Evolutionary conservation across 2,329 filamentous ascomycete genomes (phyloP).

Genomic region (Colletotrichum zoysiae): DNA sequence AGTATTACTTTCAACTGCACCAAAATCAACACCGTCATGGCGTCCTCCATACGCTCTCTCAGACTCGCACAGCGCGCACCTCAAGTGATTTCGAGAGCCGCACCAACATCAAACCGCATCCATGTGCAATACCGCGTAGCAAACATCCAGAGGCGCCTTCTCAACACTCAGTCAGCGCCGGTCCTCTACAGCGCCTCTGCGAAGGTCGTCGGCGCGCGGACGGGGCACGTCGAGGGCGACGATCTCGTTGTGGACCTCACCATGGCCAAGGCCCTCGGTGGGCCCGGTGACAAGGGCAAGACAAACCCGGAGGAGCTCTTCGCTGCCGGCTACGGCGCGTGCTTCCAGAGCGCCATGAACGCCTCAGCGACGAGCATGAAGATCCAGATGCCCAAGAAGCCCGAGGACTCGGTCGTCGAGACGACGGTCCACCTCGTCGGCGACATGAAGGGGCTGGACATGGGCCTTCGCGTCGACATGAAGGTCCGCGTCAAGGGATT

Average conservation of each 20-base stretch:
- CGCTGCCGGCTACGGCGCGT: conserved; percentile 61
- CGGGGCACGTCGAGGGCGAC: conserved; percentile 47
- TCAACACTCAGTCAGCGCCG: conserved; percentile 56
- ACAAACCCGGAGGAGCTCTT: conserved; percentile 63
- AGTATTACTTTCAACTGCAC: not conserved
- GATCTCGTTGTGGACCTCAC: conserved; percentile 52
- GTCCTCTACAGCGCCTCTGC: conserved; percentile 54
- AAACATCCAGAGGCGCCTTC: conserved; percentile 44
- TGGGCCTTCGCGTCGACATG: conserved; percentile 59
- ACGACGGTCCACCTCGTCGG: conserved; percentile 59
- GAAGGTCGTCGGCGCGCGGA: conserved; percentile 54
- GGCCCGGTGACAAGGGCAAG: conserved; percentile 54
- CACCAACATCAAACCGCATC: not conserved
- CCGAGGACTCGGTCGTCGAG: conserved; percentile 55
- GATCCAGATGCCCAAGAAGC: conserved; percentile 54
- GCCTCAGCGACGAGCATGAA: conserved; percentile 55
- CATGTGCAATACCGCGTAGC: not conserved
- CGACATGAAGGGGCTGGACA: conserved; percentile 57
- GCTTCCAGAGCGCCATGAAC: conserved; percentile 62
- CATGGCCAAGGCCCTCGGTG: conserved; percentile 59
- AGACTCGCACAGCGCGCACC: conserved; percentile 26
- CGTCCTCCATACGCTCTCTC: conserved; percentile 21
- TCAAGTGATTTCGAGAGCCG: conserved; percentile 9
- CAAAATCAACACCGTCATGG: conserved; percentile 7
- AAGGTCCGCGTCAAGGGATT: conserved; percentile 52